Conservation (phyloP, 2,329 filamentous ascomycete species). For the Phaeosphaeriaceae sp. region DNA sequence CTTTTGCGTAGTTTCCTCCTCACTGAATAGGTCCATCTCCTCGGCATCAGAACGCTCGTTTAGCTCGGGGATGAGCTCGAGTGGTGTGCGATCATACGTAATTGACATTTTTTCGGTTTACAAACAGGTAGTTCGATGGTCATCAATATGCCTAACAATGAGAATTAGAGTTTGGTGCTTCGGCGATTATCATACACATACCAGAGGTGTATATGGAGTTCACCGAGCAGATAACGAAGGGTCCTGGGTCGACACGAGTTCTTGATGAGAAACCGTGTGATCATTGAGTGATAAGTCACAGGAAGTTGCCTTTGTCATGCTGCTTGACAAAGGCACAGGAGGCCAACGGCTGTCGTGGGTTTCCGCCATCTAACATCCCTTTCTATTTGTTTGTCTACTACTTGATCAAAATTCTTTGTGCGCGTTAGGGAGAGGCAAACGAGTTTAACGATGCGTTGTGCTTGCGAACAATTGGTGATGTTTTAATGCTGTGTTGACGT, state of each 20-base stretch:
- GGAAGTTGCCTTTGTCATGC: slow-evolving; percentile 25
- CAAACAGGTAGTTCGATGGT: too few relatives aligned
- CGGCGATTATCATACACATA: slow-evolving; percentile 11
- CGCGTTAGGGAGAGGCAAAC: slow-evolving; percentile 7
- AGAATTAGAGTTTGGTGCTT: slow-evolving; percentile 1
- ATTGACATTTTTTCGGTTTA: slow-evolving; percentile 8
- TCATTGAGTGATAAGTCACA: slow-evolving; percentile 5
- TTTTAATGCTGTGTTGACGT: slow-evolving; percentile 7
- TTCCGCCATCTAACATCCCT: slow-evolving; percentile 24
- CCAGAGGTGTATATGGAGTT: slow-evolving; percentile 1
- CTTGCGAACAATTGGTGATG: slow-evolving; percentile 3
- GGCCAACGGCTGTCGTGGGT: slow-evolving; percentile 20
- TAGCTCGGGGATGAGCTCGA: slow-evolving; percentile 4
- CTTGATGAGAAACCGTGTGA: background rate
- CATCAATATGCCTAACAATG: background rate
- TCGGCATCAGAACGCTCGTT: slow-evolving; percentile 12
- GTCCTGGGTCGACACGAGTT: background rate
- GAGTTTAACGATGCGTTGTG: background rate
- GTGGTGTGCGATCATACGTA: background rate
- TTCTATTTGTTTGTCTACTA: slow-evolving; percentile 15
- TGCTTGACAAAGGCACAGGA: slow-evolving; percentile 25
- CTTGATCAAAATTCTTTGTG: slow-evolving; percentile 25
- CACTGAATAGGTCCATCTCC: slow-evolving; percentile 5
- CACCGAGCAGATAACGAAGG: background rate
- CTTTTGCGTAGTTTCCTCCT: slow-evolving; percentile 9